Base-by-base conservation (phyloP, 345 rosid genomes). In the Garcia nutans region DNA sequence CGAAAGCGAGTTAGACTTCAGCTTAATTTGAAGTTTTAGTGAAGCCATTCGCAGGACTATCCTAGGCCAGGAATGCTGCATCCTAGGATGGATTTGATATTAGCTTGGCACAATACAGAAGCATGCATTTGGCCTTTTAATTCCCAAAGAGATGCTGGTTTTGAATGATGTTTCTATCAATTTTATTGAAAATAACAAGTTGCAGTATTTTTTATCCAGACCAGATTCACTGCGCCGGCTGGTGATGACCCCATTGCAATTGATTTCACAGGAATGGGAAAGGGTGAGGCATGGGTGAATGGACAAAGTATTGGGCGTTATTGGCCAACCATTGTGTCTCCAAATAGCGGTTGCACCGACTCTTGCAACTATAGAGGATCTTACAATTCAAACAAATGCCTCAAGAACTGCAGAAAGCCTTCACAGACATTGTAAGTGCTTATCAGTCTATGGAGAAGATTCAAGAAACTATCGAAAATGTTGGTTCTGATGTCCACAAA, bases 231-330 rank as follows among this genome's bases (percentile, higher is more conserved):
- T 71, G 88, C 89, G 69, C 97, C 97, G 16, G 83, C 85, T 54
- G 97, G 97, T 2, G 81, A 80, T 50, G 87, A 84, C 60, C 94
- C 99, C 2, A 79, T 93, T 31, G 97, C 97, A 20, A 71, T 95
- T 68, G 97, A 95, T 87, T 93, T 93, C 85, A 86, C 89, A 0
- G 97, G 97, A 50, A 83, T 91, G 94, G 97, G 94, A 28, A 95
- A 95, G 81, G 99, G 99, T 17, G 91, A 88, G 81, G 99, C 97
- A 15, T 95, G 99, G 99, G 93, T 95, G 71, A 95, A 95, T 33
- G 97, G 97, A 77, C 94, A 91, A 82, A 93, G 99, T 82, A 93
- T 93, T 71, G 99, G 99, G 57, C 86, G 97, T 47, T 95, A 90
- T 81, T 95, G 99, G 99, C 97, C 97, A 42, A 87, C 89, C 6